Conservation (phyloP, 2,329 filamentous ascomycete genomes). For the Lachnellula hyalina region DNA sequence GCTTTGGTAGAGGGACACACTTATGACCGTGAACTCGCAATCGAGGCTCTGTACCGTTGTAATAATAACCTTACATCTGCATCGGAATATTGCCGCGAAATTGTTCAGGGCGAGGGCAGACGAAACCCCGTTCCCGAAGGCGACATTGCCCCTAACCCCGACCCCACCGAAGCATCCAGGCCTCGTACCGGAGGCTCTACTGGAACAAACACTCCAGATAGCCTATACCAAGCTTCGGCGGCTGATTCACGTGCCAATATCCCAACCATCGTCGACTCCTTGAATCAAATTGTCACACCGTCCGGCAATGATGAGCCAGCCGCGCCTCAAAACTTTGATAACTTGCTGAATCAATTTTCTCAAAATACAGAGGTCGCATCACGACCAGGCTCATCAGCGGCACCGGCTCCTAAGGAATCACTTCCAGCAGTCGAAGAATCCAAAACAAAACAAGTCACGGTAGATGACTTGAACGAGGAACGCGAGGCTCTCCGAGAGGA, state of each 20-base stretch:
- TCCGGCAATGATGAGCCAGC: constrained; percentile 1
- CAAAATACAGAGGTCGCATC: not conserved
- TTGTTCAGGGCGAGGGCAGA: constrained; percentile 51
- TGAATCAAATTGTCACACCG: constrained; percentile 12
- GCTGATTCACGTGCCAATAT: constrained; percentile 12
- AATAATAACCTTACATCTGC: constrained; percentile 59
- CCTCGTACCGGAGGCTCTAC: constrained; percentile 29
- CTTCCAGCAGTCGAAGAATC: constrained; percentile 4
- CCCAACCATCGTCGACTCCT: constrained; percentile 14
- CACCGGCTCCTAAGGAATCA: constrained; percentile 3
- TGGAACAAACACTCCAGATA: constrained; percentile 26
- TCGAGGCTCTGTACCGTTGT: constrained; percentile 78
- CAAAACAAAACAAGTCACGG: constrained; percentile 41
- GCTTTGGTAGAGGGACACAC: constrained; percentile 33
- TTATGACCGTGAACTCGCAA: constrained; percentile 57
- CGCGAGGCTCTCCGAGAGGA: constrained; percentile 67
- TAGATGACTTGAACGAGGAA: constrained; percentile 75
- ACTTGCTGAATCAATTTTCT: constrained; percentile 14
- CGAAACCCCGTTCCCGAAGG: constrained; percentile 62
- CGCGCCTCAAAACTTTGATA: constrained; percentile 14
- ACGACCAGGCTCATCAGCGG: constrained; percentile 1
- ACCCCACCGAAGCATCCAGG: constrained; percentile 18
- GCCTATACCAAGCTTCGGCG: constrained; percentile 17
- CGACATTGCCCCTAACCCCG: constrained; percentile 42
- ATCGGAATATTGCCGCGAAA: constrained; percentile 69